A percentile compares a stretch with the other conserved stretches of the same genome.
Evolutionary conservation across 805 yeast species (phyloP).

Genomic region (Lachancea fermentati): DNA sequence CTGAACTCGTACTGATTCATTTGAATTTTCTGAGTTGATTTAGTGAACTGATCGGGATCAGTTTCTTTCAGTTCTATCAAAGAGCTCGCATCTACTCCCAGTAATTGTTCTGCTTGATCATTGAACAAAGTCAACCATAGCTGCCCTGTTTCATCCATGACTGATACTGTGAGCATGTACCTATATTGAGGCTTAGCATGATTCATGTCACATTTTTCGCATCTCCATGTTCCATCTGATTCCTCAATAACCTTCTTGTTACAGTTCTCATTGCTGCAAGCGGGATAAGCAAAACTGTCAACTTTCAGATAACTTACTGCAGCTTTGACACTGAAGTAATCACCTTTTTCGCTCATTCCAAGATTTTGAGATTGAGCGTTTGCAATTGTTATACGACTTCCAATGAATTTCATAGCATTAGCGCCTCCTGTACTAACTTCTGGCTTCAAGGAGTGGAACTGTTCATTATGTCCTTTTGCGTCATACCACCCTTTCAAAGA

Average conservation of each 20-base stretch:
- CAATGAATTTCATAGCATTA: slow-evolving; percentile 37
- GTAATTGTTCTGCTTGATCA: slow-evolving; percentile 65
- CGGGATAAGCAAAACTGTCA: slow-evolving; percentile 83
- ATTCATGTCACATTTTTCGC: slow-evolving; percentile 81
- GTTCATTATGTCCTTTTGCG: slow-evolving; percentile 59
- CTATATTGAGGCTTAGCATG: slow-evolving; percentile 69
- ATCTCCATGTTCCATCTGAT: slow-evolving; percentile 76
- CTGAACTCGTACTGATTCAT: slow-evolving; percentile 72
- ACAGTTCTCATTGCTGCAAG: slow-evolving; percentile 74
- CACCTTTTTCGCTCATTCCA: slow-evolving; percentile 74
- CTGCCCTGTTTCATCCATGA: slow-evolving; percentile 79
- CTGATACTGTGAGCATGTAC: slow-evolving; percentile 67
- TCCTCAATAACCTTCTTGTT: slow-evolving; percentile 77
- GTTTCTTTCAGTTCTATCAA: slow-evolving; percentile 44
- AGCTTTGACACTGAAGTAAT: slow-evolving; percentile 71
- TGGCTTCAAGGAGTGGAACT: slow-evolving; percentile 55
- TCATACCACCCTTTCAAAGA: slow-evolving; percentile 94
- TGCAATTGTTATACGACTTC: slow-evolving; percentile 58
- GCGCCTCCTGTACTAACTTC: slow-evolving; percentile 39
- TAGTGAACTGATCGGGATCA: slow-evolving; percentile 42
- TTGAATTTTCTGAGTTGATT: slow-evolving; percentile 42
- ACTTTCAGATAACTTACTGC: slow-evolving; percentile 63
- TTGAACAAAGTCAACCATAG: slow-evolving; percentile 86
- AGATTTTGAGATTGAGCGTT: slow-evolving; percentile 61
- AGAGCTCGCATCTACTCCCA: slow-evolving; percentile 59